These are phyloP conservation scores for Xerocomellus intermedius DNA, from an alignment of 768 basidiomycete species.

Conservation along the genomic window DNA sequence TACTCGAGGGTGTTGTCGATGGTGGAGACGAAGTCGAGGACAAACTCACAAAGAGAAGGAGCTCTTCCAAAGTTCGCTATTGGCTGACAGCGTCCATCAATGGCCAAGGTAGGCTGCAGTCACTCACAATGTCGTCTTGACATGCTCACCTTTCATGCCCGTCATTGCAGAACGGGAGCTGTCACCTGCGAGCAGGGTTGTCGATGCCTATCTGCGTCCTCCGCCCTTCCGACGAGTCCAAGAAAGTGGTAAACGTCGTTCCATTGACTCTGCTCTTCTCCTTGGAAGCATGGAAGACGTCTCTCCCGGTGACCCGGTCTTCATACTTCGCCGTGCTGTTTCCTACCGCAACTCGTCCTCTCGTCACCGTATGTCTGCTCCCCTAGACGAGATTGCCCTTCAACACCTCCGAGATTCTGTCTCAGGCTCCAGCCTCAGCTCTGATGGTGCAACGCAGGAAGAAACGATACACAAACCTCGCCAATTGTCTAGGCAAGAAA, in stretches of 20 bases:
- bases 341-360: slow-evolving; percentile 70
- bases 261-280: slow-evolving; percentile 74
- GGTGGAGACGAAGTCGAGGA: slow-evolving; percentile 98
- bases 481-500: slow-evolving; percentile 71
- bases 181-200: slow-evolving; percentile 73
- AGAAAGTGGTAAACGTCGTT: slow-evolving; percentile 74
- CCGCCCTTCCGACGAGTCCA: slow-evolving; percentile 64
- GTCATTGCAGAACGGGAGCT: slow-evolving; percentile 67
- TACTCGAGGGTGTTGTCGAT: slow-evolving; percentile 95
- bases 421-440: slow-evolving; percentile 53
- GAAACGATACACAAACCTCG: slow-evolving; percentile 36
- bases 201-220: slow-evolving; percentile 78
- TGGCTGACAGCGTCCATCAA: slow-evolving; percentile 58
- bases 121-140: background rate
- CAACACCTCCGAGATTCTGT: slow-evolving; percentile 67
- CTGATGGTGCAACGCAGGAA: slow-evolving; percentile 40
- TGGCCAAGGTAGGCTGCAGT: slow-evolving; percentile 57
- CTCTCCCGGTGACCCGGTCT: slow-evolving; percentile 79
- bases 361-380: slow-evolving; percentile 69
- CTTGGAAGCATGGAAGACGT: slow-evolving; percentile 75
- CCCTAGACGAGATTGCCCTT: slow-evolving; percentile 81
- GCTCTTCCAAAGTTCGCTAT: slow-evolving; percentile 78
- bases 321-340: slow-evolving; percentile 81
- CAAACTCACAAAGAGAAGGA: slow-evolving; percentile 78
- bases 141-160: slow-evolving; percentile 9